phyloP scores from a whole-genome alignment of 495 filamentous ascomycete species.

The Talaromyces nanjingensis region DNA sequence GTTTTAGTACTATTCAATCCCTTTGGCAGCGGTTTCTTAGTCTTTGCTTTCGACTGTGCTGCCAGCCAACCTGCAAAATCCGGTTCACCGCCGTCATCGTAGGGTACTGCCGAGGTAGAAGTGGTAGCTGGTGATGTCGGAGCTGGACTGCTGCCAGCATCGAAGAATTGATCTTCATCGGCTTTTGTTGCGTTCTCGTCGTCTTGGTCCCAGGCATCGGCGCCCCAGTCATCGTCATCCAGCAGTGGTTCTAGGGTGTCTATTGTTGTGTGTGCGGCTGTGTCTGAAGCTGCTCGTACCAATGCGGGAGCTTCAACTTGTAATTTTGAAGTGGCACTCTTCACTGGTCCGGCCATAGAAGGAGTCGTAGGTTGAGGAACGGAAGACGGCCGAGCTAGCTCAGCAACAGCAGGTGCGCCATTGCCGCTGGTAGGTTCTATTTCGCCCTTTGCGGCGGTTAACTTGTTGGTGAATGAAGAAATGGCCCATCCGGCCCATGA shows the following conservation, averaged over 20 bases:
- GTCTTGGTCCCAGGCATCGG: conserved; percentile 57
- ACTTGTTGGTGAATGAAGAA: conserved; percentile 95
- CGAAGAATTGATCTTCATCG: conserved; percentile 41
- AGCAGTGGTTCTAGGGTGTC: conserved; percentile 49
- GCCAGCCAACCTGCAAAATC: conserved; percentile 93
- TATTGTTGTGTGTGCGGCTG: conserved; percentile 29
- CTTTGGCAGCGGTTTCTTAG: conserved; percentile 66
- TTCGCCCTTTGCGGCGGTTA: conserved; percentile 74
- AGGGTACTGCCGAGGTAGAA: conserved; percentile 39
- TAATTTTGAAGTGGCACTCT: conserved; percentile 23
- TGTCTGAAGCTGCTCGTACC: conserved; percentile 34
- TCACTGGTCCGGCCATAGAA: conserved; percentile 43
- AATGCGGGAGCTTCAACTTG: conserved; percentile 34
- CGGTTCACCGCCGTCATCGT: conserved; percentile 77
- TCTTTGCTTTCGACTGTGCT: conserved; percentile 71
- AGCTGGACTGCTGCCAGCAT: conserved; percentile 32
- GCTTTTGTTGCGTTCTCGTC: conserved; percentile 44
- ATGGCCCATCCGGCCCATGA: conserved; percentile 97
- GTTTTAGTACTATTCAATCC: conserved; percentile 52
- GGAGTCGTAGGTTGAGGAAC: conserved; percentile 35
- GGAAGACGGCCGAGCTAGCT: conserved; percentile 36
- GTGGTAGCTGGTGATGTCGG: conserved; percentile 22
- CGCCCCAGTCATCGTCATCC: conserved; percentile 64
- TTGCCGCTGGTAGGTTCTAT: conserved; percentile 53
- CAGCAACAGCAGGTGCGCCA: conserved; percentile 21